A percentile compares a stretch with the other conserved stretches of the same genome.
Evolutionary conservation across 2,329 filamentous ascomycete genomes (phyloP).

Genomic region (Arthrobotrys musiformis): DNA sequence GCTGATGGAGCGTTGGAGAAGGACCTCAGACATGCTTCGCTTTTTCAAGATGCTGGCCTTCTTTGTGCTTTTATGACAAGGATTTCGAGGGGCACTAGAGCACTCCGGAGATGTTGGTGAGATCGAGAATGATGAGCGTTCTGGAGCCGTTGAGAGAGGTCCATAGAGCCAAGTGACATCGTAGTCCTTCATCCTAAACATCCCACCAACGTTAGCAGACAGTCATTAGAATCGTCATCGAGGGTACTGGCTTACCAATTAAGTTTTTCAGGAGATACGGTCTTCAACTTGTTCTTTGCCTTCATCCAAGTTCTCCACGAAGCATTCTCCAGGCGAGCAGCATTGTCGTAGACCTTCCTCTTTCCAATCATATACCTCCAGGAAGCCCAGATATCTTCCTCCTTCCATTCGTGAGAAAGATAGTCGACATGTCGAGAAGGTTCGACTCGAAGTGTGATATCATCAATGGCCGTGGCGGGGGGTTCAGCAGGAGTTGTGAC

Average conservation of each 20-base stretch:
- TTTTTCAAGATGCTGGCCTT: constrained; percentile 92
- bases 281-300: constrained; percentile 84
- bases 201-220: constrained; percentile 27
- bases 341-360: constrained; percentile 80
- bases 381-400: constrained; percentile 97
- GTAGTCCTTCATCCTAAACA: constrained; percentile 86
- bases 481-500: constrained; percentile 41
- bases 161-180: constrained; percentile 98
- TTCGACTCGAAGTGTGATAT: constrained; percentile 58
- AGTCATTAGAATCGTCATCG: background rate
- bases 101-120: constrained; percentile 64
- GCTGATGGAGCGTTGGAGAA: constrained; percentile 88
- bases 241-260: constrained; percentile 78
- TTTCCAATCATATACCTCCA: constrained; percentile 93
- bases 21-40: constrained; percentile 92
- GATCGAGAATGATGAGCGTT: constrained; percentile 61
- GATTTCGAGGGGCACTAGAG: constrained; percentile 46
- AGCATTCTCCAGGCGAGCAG: constrained; percentile 87
- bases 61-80: constrained; percentile 69
- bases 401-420: constrained; percentile 88
- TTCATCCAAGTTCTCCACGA: constrained; percentile 98
- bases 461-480: constrained; percentile 56
- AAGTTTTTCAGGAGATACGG: constrained; percentile 87
- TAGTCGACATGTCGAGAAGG: constrained; percentile 87
- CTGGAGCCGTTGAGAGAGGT: constrained; percentile 78